Evolutionary conservation across 2,329 filamentous ascomycete genomes (phyloP).

Genomic region (Zymoseptoria passerinii): DNA sequence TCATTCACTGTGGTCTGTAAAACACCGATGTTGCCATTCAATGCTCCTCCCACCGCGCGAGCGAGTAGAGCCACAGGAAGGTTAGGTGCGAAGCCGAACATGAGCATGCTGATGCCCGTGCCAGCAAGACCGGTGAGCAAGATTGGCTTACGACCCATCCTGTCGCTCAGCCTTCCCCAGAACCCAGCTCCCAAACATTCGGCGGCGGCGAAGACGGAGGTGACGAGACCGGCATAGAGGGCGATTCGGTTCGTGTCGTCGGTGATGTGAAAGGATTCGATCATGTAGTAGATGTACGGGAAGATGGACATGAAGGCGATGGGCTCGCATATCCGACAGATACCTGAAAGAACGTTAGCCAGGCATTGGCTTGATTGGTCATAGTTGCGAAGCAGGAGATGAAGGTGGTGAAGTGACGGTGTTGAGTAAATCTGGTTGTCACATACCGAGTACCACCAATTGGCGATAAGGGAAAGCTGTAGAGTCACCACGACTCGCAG

Average conservation of each 20-base stretch:
- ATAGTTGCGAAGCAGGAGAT: not conserved
- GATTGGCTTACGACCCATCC: constrained; percentile 84
- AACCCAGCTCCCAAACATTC: constrained; percentile 88
- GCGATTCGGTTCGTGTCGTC: constrained; percentile 71
- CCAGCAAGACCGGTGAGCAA: constrained; percentile 82
- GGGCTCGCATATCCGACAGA: constrained; percentile 94
- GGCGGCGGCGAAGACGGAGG: constrained; percentile 89
- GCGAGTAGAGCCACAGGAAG: constrained; percentile 77
- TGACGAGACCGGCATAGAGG: constrained; percentile 91
- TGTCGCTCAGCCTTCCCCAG: constrained; percentile 90
- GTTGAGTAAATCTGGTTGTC: constrained; percentile 1
- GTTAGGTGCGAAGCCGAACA: constrained; percentile 83
- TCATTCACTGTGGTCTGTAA: constrained; percentile 93
- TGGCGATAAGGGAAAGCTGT: constrained; percentile 49
- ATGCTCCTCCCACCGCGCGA: constrained; percentile 75
- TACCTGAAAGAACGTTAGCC: constrained; percentile 14
- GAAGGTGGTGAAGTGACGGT: not conserved
- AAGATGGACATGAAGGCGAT: constrained; percentile 99
- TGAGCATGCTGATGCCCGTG: constrained; percentile 83
- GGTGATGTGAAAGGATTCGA: constrained; percentile 80
- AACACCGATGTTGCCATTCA: constrained; percentile 96
- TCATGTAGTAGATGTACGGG: constrained; percentile 97
- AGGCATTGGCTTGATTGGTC: not conserved
- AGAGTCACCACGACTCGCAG: constrained; percentile 17
- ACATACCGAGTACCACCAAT: constrained; percentile 48